Conservation (phyloP, 2,329 filamentous ascomycete species). For the Orbilia quercus region DNA sequence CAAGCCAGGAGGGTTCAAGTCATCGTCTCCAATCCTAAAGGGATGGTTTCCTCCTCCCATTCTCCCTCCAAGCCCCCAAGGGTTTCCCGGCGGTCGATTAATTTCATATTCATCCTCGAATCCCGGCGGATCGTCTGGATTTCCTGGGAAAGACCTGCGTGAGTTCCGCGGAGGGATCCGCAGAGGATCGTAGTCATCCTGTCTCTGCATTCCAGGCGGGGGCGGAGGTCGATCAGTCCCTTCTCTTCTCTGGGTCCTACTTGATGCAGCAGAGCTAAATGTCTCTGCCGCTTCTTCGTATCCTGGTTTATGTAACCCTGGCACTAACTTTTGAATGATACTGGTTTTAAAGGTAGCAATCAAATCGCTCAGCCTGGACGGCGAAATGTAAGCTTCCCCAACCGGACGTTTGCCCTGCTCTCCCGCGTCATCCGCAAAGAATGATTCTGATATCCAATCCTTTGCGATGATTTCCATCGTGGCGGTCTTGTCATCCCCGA, state of each 20-base stretch:
- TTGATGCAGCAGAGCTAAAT: constrained; percentile 33
- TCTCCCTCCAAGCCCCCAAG: constrained; percentile 62
- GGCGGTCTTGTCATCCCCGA: constrained; percentile 83
- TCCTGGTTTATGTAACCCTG: constrained; percentile 79
- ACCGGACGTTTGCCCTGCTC: constrained; percentile 61
- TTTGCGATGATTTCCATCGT: constrained; percentile 78
- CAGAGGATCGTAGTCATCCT: constrained; percentile 65
- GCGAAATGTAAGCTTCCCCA: constrained; percentile 77
- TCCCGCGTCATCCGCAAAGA: constrained; percentile 66
- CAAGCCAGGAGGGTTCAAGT: constrained; percentile 86
- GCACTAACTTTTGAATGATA: constrained; percentile 85
- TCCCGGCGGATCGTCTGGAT: constrained; percentile 80
- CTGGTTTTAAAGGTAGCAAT: constrained; percentile 78
- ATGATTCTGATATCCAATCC: constrained; percentile 77
- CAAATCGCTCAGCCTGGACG: constrained; percentile 75
- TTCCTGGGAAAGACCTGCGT: constrained; percentile 68
- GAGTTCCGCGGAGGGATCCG: constrained; percentile 68
- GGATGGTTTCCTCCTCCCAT: constrained; percentile 68
- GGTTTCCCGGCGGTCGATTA: constrained; percentile 72
- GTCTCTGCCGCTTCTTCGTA: constrained; percentile 71
- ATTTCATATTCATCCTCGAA: constrained; percentile 96
- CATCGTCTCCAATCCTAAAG: constrained; percentile 81
- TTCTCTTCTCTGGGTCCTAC: constrained; percentile 25
- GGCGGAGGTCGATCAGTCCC: constrained; percentile 19
- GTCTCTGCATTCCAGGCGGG: constrained; percentile 59